A percentile compares a stretch with the other conserved stretches of the same genome.
These are phyloP conservation scores for Diaporthe amygdali DNA, from an alignment of 2,329 filamentous ascomycete species.

Conservation along the genomic window DNA sequence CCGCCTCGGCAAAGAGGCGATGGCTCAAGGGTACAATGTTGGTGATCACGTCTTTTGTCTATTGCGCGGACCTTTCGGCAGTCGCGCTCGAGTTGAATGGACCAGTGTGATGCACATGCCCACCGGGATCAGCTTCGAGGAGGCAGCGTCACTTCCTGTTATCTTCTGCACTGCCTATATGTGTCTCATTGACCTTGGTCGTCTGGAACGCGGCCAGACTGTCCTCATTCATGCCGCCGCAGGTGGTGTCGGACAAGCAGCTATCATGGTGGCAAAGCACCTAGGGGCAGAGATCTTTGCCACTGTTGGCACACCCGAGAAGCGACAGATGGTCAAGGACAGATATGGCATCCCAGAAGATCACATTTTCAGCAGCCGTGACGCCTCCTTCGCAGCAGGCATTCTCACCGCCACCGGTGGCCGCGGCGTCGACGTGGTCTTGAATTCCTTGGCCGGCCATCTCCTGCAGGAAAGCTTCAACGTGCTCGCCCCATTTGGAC, in stretches of 20 bases:
- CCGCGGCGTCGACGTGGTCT: constrained; percentile 34
- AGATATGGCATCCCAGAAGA: constrained; percentile 32
- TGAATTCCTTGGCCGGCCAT: constrained; percentile 36
- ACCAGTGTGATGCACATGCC: constrained; percentile 27
- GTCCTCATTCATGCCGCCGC: constrained; percentile 32
- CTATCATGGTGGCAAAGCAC: background rate
- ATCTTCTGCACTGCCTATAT: constrained; percentile 34
- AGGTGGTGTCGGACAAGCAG: constrained; percentile 17
- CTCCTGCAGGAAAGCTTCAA: constrained; percentile 34
- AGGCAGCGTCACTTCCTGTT: constrained; percentile 27
- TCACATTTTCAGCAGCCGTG: constrained; percentile 36
- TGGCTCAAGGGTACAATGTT: background rate
- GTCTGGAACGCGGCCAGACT: constrained; percentile 26
- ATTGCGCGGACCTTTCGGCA: constrained; percentile 32
- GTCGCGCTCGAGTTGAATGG: constrained; percentile 29
- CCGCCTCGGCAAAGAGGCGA: background rate
- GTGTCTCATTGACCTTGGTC: constrained; percentile 28
- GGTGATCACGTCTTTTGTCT: constrained; percentile 28
- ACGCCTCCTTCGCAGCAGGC: constrained; percentile 32
- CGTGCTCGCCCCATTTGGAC: constrained; percentile 37
- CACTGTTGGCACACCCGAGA: constrained; percentile 35
- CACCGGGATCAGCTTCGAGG: constrained; percentile 6
- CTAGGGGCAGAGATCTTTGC: constrained; percentile 33
- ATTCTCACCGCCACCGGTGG: constrained; percentile 28
- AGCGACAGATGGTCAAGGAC: constrained; percentile 32